Evolutionary conservation across 768 basidiomycete genomes (phyloP), one percentile per base, ranked within the genome.

Genomic region (Leccinum imitatum): DNA sequence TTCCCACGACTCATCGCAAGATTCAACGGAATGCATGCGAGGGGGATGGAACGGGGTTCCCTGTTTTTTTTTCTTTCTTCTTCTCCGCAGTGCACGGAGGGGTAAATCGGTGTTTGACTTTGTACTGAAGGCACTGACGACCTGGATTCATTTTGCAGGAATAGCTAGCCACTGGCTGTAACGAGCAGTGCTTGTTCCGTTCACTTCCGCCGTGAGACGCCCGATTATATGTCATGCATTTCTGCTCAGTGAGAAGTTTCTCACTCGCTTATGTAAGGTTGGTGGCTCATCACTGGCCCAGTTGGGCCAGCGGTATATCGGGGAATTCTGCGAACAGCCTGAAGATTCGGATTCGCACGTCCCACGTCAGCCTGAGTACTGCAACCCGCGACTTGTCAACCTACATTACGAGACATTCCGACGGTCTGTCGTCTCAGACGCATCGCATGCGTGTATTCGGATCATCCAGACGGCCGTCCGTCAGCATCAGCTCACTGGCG

Each of bases 111-210:
- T 61, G 63, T 62, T 56, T 55, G 58, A 60, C 41, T 58, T 61
- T 47, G 57, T 39, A 23, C 56, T 61, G 54, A 39, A 57, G 63
- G 60, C 72, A 37, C 67, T 72, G 72, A 65, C 53, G 4, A 25
- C 58, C 33, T 56, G 47, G n/a, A 27, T 68, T 68, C 61, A 67
- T 69, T 66, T 68, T 48, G 67, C 68, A 62, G 69, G 59, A 65
- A 65, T 58, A 63, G 67, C 46, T 48, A 60, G 11, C 56, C 59
- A 62, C 55, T 65, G 63, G 60, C 70, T 41, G 61, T 59, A 55
- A 51, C 56, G 54, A 73, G 69, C 63, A 21, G 65, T 67, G 69
- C 48, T 41, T 23, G 21, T 48, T 39, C 54, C 30, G 31, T 53
- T 65, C 54, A 65, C 59, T 65, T 68, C 63, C 70, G 59, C 56